A percentile compares a stretch with the other conserved stretches of the same genome.
phyloP scores from a whole-genome alignment of 345 rosid species.

The Lepidium sativum region DNA sequence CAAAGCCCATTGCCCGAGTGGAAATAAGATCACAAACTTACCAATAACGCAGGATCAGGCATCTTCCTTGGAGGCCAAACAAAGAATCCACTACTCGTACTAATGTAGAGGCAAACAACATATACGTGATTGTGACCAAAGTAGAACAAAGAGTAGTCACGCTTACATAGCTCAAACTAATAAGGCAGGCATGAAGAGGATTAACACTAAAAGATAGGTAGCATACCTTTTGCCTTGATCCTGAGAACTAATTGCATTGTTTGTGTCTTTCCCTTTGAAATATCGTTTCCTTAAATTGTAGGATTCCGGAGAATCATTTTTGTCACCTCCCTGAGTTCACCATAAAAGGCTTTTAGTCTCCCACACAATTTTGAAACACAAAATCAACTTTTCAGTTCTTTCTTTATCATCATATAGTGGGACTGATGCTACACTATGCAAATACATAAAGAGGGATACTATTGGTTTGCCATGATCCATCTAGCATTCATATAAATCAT shows the following conservation, averaged over 20 bases:
- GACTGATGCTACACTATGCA: neutral
- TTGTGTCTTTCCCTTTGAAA: slow-evolving; percentile 39
- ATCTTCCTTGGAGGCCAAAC: slow-evolving; percentile 32
- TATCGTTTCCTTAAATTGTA: slow-evolving; percentile 32
- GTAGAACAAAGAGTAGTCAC: neutral
- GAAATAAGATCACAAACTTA: slow-evolving; percentile 14
- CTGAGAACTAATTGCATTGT: slow-evolving; percentile 19
- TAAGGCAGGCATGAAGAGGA: neutral
- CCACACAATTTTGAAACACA: neutral
- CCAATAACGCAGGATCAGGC: slow-evolving; percentile 32
- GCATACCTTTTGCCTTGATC: slow-evolving; percentile 52
- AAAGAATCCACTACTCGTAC: slow-evolving; percentile 52
- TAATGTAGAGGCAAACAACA: slow-evolving; percentile 17
- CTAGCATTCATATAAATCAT: slow-evolving; percentile 8
- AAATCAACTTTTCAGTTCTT: neutral
- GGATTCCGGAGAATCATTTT: slow-evolving; percentile 38
- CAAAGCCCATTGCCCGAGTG: neutral
- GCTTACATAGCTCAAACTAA: slow-evolving; percentile 6
- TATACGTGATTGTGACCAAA: slow-evolving; percentile 11
- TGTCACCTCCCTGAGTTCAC: slow-evolving; percentile 57
- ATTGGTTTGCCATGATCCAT: slow-evolving; percentile 8
- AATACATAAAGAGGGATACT: neutral
- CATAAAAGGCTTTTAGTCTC: slow-evolving; percentile 17
- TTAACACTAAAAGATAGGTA: neutral
- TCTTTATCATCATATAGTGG: neutral